These are phyloP conservation scores for Actinomortierella wolfii DNA, from an alignment of 371 early-diverging fungal genomes.

Conservation along the genomic window DNA sequence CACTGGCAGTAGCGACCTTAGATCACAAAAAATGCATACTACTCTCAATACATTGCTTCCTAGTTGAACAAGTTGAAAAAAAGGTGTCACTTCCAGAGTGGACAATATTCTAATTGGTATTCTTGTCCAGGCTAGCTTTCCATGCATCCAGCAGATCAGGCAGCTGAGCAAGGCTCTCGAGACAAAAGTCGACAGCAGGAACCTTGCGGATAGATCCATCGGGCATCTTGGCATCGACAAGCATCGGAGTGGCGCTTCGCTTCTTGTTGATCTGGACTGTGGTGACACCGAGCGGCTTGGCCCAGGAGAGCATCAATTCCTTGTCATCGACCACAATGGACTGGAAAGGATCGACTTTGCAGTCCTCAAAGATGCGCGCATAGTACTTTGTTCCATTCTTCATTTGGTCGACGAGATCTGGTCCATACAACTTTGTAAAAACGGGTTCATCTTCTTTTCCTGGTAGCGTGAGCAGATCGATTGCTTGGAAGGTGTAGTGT, in stretches of 20 bases:
- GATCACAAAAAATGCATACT: too few relatives aligned
- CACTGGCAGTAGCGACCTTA: too few relatives aligned
- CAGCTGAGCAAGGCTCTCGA: slow-evolving; percentile 24
- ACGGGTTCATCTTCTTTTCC: slow-evolving; percentile 2
- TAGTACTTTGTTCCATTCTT: slow-evolving; percentile 28
- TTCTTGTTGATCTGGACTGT: slow-evolving; percentile 31
- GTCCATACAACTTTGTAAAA: slow-evolving; percentile 37
- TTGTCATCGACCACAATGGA: slow-evolving; percentile 38
- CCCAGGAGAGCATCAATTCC: slow-evolving; percentile 37
- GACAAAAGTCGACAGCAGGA: slow-evolving; percentile 30
- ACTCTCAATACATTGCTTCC: too few relatives aligned
- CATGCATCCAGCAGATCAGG: slow-evolving; percentile 11
- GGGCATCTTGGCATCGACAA: slow-evolving; percentile 2
- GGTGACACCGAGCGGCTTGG: slow-evolving; percentile 26
- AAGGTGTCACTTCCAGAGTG: too few relatives aligned
- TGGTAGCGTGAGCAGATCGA: slow-evolving; percentile 10
- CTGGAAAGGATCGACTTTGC: slow-evolving; percentile 13
- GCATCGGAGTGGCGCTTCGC: slow-evolving; percentile 23
- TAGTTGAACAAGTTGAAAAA: too few relatives aligned
- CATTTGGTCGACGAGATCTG: slow-evolving; percentile 19
- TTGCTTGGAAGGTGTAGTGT: slow-evolving; percentile 20
- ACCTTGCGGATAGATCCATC: slow-evolving; percentile 4
- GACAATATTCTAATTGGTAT: too few relatives aligned
- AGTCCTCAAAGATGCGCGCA: slow-evolving; percentile 21
- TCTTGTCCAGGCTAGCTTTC: slow-evolving; percentile 8